Evolutionary conservation across 2,329 filamentous ascomycete species (phyloP).

Genomic region (Ceratocystis destructans): DNA sequence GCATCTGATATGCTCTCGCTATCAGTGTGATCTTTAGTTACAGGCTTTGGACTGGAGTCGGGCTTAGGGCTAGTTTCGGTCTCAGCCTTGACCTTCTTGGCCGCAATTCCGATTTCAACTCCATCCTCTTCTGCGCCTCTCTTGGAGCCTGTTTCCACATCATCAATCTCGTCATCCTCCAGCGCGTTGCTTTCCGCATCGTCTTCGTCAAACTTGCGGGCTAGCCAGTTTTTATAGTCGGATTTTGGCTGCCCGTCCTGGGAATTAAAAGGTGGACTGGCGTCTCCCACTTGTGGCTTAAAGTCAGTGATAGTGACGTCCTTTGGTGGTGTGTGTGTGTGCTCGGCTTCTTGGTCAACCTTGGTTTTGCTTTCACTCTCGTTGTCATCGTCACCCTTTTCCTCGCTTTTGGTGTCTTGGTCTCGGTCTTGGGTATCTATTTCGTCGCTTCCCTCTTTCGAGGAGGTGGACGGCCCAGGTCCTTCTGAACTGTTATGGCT

Average conservation of each 20-base stretch:
- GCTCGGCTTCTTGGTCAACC: conserved; percentile 44
- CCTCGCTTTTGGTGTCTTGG: neutral
- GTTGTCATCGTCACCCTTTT: conserved; percentile 26
- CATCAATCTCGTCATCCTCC: conserved; percentile 25
- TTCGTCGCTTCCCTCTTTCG: conserved; percentile 20
- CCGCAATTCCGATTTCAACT: conserved; percentile 27
- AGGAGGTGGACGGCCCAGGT: neutral
- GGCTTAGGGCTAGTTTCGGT: neutral
- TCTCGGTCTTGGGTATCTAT: neutral
- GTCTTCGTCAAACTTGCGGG: conserved; percentile 33
- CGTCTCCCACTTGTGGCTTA: conserved; percentile 50
- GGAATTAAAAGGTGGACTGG: conserved; percentile 21
- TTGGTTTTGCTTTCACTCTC: conserved; percentile 24
- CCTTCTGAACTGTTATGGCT: neutral
- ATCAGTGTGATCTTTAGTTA: neutral
- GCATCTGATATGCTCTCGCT: neutral
- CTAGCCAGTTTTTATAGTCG: conserved; percentile 48
- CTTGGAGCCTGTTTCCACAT: conserved; percentile 34
- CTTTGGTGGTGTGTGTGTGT: conserved; percentile 70
- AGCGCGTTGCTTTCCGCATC: conserved; percentile 21
- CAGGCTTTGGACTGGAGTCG: neutral
- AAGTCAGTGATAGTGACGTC: conserved; percentile 70
- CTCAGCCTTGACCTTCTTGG: conserved; percentile 32
- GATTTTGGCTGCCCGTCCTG: conserved; percentile 40
- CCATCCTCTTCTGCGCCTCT: conserved; percentile 39